phyloP scores from a whole-genome alignment of 139 green algal genomes.

The Gonium pectorale region DNA sequence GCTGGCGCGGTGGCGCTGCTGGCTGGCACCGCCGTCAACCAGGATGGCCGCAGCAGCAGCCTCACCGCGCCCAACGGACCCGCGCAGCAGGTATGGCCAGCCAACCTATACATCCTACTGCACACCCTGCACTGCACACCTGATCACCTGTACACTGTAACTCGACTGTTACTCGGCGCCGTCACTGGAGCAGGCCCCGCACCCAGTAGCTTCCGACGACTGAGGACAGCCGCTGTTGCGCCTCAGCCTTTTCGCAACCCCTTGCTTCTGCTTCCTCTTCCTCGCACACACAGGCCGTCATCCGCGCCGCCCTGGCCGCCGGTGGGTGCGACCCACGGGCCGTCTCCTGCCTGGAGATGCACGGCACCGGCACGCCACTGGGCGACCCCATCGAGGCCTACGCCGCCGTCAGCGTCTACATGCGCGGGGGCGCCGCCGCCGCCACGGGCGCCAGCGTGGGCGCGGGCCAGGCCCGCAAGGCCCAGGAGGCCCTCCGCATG shows the following conservation, averaged over 20 bases:
- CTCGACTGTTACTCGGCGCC: no score
- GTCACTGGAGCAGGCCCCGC: no score
- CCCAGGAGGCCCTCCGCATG: conserved; percentile 36
- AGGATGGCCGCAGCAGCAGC: conserved; percentile 88
- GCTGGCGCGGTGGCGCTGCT: conserved; percentile 51
- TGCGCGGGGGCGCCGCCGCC: background rate
- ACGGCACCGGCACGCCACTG: conserved; percentile 89
- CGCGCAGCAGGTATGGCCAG: conserved; percentile 79
- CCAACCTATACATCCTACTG: no score
- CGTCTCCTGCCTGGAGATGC: conserved; percentile 71
- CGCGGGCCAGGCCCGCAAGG: background rate
- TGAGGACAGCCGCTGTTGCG: no score
- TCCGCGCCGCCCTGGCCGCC: conserved; percentile 67
- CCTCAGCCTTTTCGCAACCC: no score
- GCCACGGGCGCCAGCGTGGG: no score
- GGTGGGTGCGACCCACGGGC: conserved; percentile 35
- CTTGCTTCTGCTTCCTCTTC: background rate
- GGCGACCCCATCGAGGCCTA: conserved; percentile 87
- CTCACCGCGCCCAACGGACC: conserved; percentile 92
- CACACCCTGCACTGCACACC: no score
- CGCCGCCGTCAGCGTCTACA: conserved; percentile 56
- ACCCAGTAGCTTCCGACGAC: no score
- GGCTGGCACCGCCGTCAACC: conserved; percentile 70
- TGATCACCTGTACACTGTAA: no score
- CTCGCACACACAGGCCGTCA: conserved; percentile 76